Conservation (phyloP, 2,329 filamentous ascomycete species). For the Dryadomyces quercivorus region DNA sequence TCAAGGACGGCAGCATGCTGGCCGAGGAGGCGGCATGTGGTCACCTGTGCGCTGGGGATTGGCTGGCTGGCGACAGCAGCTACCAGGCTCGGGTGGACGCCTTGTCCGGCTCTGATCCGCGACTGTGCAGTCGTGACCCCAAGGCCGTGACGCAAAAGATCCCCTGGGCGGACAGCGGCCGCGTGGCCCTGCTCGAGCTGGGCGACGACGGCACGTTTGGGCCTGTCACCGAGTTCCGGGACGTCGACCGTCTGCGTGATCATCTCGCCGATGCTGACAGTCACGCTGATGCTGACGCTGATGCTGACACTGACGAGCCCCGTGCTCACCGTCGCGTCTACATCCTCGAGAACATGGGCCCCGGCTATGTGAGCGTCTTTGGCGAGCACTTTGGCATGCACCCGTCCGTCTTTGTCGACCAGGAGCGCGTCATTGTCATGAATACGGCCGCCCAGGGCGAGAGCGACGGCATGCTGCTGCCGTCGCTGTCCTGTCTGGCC, state of each 20-base stretch:
- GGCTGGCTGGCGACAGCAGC: conserved; percentile 8
- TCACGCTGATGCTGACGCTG: too few species aligned
- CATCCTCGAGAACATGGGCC: conserved; percentile 14
- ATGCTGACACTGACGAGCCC: too few species aligned
- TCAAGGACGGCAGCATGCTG: conserved; percentile 5
- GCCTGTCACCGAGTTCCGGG: conserved; percentile 6
- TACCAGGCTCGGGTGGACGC: conserved; percentile 10
- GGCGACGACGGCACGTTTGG: conserved; percentile 5
- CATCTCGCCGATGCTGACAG: too few species aligned
- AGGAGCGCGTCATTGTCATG: conserved; percentile 16
- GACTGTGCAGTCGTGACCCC: conserved; percentile 12
- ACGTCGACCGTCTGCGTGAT: conserved; percentile 1
- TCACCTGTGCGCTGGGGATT: not conserved
- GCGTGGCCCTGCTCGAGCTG: conserved; percentile 10
- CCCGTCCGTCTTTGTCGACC: conserved; percentile 15
- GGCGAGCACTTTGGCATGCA: conserved; percentile 14
- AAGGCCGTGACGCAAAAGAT: conserved; percentile 12
- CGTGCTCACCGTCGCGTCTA: conserved; percentile 10
- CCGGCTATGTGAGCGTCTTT: conserved; percentile 11
- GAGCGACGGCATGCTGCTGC: conserved; percentile 13
- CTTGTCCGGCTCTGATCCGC: conserved; percentile 11
- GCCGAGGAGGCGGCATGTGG: conserved; percentile 3
- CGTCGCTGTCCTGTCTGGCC: not conserved
- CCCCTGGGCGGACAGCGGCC: conserved; percentile 9
- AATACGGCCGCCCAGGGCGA: conserved; percentile 12